A percentile compares a stretch with the other conserved stretches of the same genome.
Evolutionary conservation across 2,329 filamentous ascomycete species (phyloP).

Genomic region (Colletotrichum eremochloae): DNA sequence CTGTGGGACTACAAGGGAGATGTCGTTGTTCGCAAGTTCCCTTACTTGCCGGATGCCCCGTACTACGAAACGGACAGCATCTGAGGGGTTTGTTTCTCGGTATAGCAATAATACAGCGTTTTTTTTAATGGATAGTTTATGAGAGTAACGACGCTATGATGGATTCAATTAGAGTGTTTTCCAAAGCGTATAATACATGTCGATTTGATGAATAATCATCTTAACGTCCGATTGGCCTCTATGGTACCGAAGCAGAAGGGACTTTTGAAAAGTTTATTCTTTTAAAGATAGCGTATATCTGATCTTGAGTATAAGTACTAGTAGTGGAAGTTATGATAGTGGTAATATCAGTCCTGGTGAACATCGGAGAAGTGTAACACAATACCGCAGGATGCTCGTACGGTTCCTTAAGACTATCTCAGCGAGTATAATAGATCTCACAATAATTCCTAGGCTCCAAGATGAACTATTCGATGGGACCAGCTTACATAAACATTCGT

Average conservation of each 20-base stretch:
- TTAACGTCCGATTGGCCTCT: rapidly evolving
- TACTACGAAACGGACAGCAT: conserved; percentile 35
- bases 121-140: neutral
- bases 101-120: no score
- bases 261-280: neutral
- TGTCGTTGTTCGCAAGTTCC: conserved; percentile 37
- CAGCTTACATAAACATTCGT: no score
- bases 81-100: neutral
- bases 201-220: neutral
- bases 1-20: conserved; percentile 47
- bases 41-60: conserved; percentile 27
- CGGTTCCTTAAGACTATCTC: neutral
- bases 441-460: neutral
- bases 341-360: neutral
- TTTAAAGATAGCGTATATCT: no score
- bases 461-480: no score
- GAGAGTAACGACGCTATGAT: neutral
- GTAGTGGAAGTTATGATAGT: no score
- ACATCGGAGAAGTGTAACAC: no score
- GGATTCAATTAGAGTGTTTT: neutral
- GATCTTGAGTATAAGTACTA: no score
- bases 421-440: neutral
- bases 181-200: neutral
- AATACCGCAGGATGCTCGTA: neutral
- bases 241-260: neutral